Percentiles rank a stretch among this genome's conserved stretches.
phyloP scores from a whole-genome alignment of 2,329 filamentous ascomycete genomes.

The Neonectria magnoliae region DNA sequence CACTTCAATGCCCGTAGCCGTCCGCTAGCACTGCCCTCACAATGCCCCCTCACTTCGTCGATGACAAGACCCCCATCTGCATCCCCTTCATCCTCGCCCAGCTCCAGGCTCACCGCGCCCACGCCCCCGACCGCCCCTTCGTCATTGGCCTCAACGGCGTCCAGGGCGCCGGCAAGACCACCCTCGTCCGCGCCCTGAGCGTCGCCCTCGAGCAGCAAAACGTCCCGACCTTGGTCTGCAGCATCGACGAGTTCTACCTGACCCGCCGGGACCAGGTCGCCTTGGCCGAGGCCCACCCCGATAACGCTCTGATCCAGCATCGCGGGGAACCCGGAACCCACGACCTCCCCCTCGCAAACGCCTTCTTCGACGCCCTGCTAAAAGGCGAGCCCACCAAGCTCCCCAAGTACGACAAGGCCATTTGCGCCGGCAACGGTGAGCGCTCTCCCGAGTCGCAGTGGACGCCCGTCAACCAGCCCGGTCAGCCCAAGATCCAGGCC shows the following conservation, averaged over 20 bases:
- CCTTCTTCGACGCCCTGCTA: constrained; percentile 70
- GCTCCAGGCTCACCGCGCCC: constrained; percentile 60
- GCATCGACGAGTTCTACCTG: constrained; percentile 92
- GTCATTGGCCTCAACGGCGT: constrained; percentile 91
- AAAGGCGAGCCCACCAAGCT: constrained; percentile 63
- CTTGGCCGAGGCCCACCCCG: constrained; percentile 71
- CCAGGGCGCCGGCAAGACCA: constrained; percentile 93
- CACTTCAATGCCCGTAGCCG: not conserved
- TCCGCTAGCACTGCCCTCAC: constrained; percentile 7
- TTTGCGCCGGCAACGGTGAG: constrained; percentile 80
- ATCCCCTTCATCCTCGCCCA: constrained; percentile 78
- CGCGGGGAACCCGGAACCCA: constrained; percentile 86
- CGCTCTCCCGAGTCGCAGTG: constrained; percentile 71
- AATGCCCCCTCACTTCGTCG: constrained; percentile 61
- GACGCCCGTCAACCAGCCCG: constrained; percentile 64
- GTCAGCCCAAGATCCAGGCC: constrained; percentile 64
- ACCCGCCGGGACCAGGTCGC: constrained; percentile 73
- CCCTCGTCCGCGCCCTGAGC: constrained; percentile 76
- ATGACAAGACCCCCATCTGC: constrained; percentile 82
- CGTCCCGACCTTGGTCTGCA: constrained; percentile 76
- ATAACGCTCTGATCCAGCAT: constrained; percentile 81
- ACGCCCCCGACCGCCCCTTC: constrained; percentile 65
- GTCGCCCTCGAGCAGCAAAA: constrained; percentile 66
- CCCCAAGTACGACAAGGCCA: constrained; percentile 86
- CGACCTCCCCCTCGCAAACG: constrained; percentile 72